These are phyloP conservation scores for Tubosaeta sp. DNA, from an alignment of 768 basidiomycete species.

Conservation along the genomic window DNA sequence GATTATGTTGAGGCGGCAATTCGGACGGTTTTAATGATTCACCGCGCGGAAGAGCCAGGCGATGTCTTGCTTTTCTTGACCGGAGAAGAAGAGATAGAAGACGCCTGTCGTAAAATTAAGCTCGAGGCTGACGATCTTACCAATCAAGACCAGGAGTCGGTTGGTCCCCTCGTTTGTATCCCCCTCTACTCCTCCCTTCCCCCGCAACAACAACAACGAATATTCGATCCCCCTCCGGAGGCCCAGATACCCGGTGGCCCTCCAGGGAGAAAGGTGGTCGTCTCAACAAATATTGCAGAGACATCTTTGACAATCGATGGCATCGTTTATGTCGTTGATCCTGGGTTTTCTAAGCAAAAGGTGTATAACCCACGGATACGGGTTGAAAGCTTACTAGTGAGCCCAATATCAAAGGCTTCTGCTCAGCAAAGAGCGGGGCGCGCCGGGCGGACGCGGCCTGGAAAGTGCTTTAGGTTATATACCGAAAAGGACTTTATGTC, in stretches of 20 bases:
- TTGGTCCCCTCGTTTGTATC: conserved; percentile 86
- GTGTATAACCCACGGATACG: conserved; percentile 97
- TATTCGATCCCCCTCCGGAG: conserved; percentile 85
- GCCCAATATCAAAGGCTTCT: conserved; percentile 94
- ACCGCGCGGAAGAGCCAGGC: conserved; percentile 89
- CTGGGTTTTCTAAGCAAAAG: conserved; percentile 97
- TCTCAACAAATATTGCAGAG: conserved; percentile 97
- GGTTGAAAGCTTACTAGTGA: conserved; percentile 89
- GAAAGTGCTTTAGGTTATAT: conserved; percentile 95
- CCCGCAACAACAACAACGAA: conserved; percentile 91
- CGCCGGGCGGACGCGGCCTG: conserved; percentile 92
- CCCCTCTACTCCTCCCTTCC: conserved; percentile 95
- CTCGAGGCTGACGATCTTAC: conserved; percentile 82
- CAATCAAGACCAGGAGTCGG: conserved; percentile 63
- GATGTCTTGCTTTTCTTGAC: conserved; percentile 95
- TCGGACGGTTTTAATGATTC: conserved; percentile 94
- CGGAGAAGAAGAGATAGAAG: conserved; percentile 98
- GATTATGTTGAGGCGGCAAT: conserved; percentile 98
- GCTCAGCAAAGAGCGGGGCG: conserved; percentile 96
- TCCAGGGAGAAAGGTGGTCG: conserved; percentile 87
- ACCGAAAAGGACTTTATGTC: conserved; percentile 96
- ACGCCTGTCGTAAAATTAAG: conserved; percentile 91
- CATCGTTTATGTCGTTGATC: conserved; percentile 99
- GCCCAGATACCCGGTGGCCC: conserved; percentile 61
- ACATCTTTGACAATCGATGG: conserved; percentile 97